phyloP scores from a whole-genome alignment of 2,329 filamentous ascomycete genomes.

The Eutypa lata region DNA sequence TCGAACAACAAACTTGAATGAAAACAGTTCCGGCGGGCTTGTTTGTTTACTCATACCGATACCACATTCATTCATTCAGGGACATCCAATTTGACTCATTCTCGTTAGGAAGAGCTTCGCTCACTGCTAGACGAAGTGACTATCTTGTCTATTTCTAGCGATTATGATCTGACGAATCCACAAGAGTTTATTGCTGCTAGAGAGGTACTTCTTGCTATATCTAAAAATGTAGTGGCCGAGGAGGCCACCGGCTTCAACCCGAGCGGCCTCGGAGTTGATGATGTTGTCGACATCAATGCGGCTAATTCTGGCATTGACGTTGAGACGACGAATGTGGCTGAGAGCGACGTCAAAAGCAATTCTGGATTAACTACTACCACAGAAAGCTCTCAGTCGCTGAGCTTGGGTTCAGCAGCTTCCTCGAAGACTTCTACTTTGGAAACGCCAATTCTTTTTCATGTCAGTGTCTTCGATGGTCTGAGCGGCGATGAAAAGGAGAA shows the following conservation, averaged over 20 bases:
- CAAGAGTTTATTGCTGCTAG: conserved; percentile 52
- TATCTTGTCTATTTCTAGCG: conserved; percentile 70
- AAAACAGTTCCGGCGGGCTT: not conserved
- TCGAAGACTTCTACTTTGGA: conserved; percentile 21
- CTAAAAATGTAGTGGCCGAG: conserved; percentile 60
- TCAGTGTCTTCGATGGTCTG: conserved; percentile 34
- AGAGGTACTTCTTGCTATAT: conserved; percentile 62
- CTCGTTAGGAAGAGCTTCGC: conserved; percentile 63
- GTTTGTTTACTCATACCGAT: not conserved
- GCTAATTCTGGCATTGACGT: conserved; percentile 10
- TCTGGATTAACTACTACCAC: conserved; percentile 23
- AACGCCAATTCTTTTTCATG: conserved; percentile 19
- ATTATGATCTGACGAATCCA: conserved; percentile 62
- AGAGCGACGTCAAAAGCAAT: conserved; percentile 25
- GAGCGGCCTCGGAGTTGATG: conserved; percentile 60
- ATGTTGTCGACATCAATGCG: conserved; percentile 15
- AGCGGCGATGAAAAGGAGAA: conserved; percentile 60
- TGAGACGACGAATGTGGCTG: conserved; percentile 7
- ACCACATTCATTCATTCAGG: no score
- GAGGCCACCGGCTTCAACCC: conserved; percentile 77
- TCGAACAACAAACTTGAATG: not conserved
- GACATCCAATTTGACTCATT: not conserved
- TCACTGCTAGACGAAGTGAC: conserved; percentile 74
- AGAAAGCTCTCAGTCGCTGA: conserved; percentile 20
- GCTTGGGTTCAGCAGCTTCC: conserved; percentile 18